These are phyloP conservation scores for Yarrowia divulgata DNA, from an alignment of 805 yeast species.

Conservation along the genomic window DNA sequence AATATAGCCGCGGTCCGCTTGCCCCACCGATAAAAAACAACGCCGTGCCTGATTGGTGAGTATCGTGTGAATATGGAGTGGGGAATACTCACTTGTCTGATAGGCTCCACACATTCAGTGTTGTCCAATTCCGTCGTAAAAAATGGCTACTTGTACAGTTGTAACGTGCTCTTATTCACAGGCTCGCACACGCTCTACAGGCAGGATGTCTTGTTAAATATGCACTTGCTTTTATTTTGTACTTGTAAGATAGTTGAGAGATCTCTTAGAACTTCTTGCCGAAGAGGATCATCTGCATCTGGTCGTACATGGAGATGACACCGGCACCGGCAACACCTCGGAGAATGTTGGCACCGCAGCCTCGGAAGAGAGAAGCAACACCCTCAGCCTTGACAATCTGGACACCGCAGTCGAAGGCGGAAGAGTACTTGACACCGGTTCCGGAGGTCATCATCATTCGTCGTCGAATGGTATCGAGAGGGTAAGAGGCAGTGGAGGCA, in stretches of 20 bases:
- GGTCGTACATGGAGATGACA: slow-evolving; percentile 97
- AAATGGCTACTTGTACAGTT: no score
- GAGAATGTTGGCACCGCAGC: slow-evolving; percentile 99
- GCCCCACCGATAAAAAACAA: no score
- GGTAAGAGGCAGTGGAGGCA: slow-evolving; percentile 98
- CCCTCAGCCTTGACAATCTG: slow-evolving; percentile 97
- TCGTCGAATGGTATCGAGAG: slow-evolving; percentile 99
- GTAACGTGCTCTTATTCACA: no score
- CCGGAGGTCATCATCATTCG: slow-evolving; percentile 99
- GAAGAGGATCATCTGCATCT: slow-evolving; percentile 90
- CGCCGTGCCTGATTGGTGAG: no score
- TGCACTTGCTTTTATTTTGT: slow-evolving; percentile 12
- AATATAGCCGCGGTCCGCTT: no score
- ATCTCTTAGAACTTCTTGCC: slow-evolving; percentile 81
- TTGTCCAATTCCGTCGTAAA: no score
- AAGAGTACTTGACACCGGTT: slow-evolving; percentile 95
- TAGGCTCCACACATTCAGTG: no score
- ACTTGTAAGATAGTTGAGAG: neutral
- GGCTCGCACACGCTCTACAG: no score
- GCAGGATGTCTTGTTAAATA: neutral
- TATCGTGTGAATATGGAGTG: no score
- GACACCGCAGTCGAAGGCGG: slow-evolving; percentile 92
- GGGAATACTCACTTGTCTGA: no score
- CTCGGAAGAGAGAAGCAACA: slow-evolving; percentile 91
- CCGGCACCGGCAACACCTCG: slow-evolving; percentile 99